Percentiles rank a stretch among this genome's conserved stretches.
Conservation (phyloP, 2,329 filamentous ascomycete genomes). For the Macrophomina tecta region DNA sequence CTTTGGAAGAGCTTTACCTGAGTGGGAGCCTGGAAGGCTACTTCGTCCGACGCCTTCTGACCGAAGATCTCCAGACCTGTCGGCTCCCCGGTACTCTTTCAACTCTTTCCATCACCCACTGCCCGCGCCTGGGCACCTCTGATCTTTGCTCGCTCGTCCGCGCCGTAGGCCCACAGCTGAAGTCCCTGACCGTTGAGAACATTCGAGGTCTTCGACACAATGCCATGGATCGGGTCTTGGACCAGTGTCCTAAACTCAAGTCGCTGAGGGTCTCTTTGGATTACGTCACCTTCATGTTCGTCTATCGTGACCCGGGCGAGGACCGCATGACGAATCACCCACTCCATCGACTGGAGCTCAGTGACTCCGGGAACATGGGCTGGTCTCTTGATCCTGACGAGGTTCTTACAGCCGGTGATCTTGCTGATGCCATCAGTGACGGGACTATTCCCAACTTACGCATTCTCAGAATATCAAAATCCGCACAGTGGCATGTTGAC, state of each 20-base stretch:
- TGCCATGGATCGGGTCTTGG: slow-evolving; percentile 49
- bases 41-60: slow-evolving; percentile 48
- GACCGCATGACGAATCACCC: slow-evolving; percentile 37
- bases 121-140: slow-evolving; percentile 45
- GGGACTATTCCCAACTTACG: slow-evolving; percentile 17
- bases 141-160: slow-evolving; percentile 45
- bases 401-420: slow-evolving; percentile 49
- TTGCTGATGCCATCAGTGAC: slow-evolving; percentile 50
- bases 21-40: slow-evolving; percentile 52
- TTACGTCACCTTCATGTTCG: slow-evolving; percentile 47
- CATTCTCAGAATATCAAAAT: slow-evolving; percentile 15
- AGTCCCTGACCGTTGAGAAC: slow-evolving; percentile 47
- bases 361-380: slow-evolving; percentile 43
- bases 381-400: slow-evolving; percentile 34
- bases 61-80: slow-evolving; percentile 34
- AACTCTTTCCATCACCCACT: slow-evolving; percentile 48
- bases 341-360: slow-evolving; percentile 47
- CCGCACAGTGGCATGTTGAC: slow-evolving; percentile 20
- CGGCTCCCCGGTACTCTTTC: slow-evolving; percentile 39
- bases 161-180: slow-evolving; percentile 41
- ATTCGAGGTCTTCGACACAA: slow-evolving; percentile 48
- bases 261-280: slow-evolving; percentile 53
- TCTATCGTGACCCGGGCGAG: slow-evolving; percentile 36
- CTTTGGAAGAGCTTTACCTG: slow-evolving; percentile 50
- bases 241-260: slow-evolving; percentile 47